These are phyloP conservation scores for Theileria annulata DNA, from an alignment of 169 alveolate species.

Conservation along the genomic window DNA sequence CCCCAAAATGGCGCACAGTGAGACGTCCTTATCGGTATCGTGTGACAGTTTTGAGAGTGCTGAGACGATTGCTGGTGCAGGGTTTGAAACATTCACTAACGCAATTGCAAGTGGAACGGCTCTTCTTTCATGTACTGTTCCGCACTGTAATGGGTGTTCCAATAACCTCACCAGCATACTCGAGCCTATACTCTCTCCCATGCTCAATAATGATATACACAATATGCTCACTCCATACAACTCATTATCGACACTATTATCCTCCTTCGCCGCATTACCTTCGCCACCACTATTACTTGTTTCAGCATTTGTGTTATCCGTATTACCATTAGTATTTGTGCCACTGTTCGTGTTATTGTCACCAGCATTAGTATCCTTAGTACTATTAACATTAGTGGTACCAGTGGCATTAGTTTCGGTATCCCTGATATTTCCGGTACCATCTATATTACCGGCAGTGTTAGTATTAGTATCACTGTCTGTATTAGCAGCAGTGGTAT, in stretches of 20 bases:
- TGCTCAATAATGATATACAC: slow-evolving; percentile 92
- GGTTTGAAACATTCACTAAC: slow-evolving; percentile 91
- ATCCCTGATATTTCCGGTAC: too few species aligned
- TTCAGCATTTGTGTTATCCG: neutral
- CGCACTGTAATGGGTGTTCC: slow-evolving; percentile 74
- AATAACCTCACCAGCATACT: slow-evolving; percentile 87
- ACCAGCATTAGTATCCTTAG: neutral
- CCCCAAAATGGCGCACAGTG: slow-evolving; percentile 93
- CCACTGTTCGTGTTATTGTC: neutral
- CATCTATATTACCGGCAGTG: neutral
- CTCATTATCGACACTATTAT: slow-evolving; percentile 70
- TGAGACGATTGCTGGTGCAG: slow-evolving; percentile 88
- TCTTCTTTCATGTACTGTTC: slow-evolving; percentile 84
- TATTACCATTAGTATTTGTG: neutral
- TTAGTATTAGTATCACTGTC: neutral
- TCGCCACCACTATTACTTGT: neutral
- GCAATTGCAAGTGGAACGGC: slow-evolving; percentile 98
- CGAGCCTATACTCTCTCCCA: slow-evolving; percentile 94
- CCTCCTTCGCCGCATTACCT: slow-evolving; percentile 54
- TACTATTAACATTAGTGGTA: neutral
- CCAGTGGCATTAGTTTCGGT: too few species aligned
- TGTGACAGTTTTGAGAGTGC: slow-evolving; percentile 92
- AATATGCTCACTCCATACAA: slow-evolving; percentile 83
- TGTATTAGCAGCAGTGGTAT: neutral
- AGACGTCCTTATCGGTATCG: slow-evolving; percentile 94